Percentiles rank a stretch among this genome's conserved stretches.
These are phyloP conservation scores for Crucihimalaya himalaica DNA, from an alignment of 345 rosid genomes.

Conservation along the genomic window DNA sequence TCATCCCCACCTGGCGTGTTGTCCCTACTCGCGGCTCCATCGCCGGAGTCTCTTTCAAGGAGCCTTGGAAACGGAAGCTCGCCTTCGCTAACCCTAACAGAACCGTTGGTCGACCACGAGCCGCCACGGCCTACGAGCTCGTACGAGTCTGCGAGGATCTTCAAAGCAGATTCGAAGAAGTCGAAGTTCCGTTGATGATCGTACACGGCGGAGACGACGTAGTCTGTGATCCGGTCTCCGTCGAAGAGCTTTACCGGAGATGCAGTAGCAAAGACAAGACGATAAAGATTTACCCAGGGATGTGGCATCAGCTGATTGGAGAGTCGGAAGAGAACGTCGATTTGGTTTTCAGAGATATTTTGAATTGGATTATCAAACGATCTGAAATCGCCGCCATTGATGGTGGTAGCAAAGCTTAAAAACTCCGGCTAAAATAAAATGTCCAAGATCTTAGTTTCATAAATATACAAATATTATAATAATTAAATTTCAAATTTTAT, in stretches of 20 bases:
- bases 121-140: constrained; percentile 85
- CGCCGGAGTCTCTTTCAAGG: constrained; percentile 71
- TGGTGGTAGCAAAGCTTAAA: constrained; percentile 9
- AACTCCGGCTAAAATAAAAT: neutral
- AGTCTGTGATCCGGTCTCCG: constrained; percentile 79
- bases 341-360: constrained; percentile 65
- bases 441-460: neutral
- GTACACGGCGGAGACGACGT: constrained; percentile 81
- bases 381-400: constrained; percentile 31
- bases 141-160: constrained; percentile 70
- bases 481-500: neutral
- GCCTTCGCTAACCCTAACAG: constrained; percentile 71
- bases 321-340: constrained; percentile 77
- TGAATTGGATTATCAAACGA: constrained; percentile 68
- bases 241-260: constrained; percentile 65
- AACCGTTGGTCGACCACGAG: constrained; percentile 62
- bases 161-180: constrained; percentile 79
- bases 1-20: constrained; percentile 89
- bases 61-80: constrained; percentile 74
- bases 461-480: neutral
- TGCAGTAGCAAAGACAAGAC: constrained; percentile 74
- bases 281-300: constrained; percentile 60
- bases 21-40: constrained; percentile 82
- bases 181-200: constrained; percentile 71
- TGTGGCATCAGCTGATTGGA: constrained; percentile 95